Conservation (phyloP, 108 stramenopile species). For the Nitzschia putrida region DNA sequence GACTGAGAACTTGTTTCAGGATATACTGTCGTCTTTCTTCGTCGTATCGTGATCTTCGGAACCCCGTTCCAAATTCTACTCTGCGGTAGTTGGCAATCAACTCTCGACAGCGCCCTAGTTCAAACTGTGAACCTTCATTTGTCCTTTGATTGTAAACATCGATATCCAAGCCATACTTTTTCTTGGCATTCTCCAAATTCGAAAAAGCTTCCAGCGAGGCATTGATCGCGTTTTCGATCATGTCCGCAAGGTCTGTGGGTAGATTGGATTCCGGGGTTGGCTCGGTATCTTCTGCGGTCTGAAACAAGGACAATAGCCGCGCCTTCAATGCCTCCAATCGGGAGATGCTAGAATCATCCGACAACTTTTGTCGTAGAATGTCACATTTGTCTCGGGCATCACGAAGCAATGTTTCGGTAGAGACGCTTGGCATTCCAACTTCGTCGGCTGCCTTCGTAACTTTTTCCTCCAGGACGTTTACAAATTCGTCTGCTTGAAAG, state of each 20-base stretch:
- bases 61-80: constrained; percentile 42
- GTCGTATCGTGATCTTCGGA: constrained; percentile 29
- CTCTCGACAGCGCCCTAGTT: constrained; percentile 47
- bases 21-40: constrained; percentile 31
- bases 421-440: too few relatives aligned
- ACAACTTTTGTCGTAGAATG: constrained; percentile 19
- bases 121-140: constrained; percentile 31
- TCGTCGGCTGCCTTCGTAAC: constrained; percentile 1
- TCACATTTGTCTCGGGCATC: constrained; percentile 13
- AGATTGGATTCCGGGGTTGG: constrained; percentile 5
- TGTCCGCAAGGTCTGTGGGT: constrained; percentile 21
- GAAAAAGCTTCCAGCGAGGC: constrained; percentile 8
- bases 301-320: constrained; percentile 16
- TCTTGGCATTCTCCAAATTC: constrained; percentile 9
- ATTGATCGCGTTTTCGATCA: constrained; percentile 26
- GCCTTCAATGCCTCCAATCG: constrained; percentile 17
- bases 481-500: constrained; percentile 40
- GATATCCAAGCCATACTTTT: constrained; percentile 5
- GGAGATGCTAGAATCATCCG: constrained; percentile 12
- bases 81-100: constrained; percentile 48
- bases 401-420: constrained; percentile 19
- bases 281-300: neutral
- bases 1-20: constrained; percentile 35
- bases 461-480: constrained; percentile 30
- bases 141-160: constrained; percentile 20